phyloP scores from a whole-genome alignment of 2,329 filamentous ascomycete species.

The Thelonectria blattea region DNA sequence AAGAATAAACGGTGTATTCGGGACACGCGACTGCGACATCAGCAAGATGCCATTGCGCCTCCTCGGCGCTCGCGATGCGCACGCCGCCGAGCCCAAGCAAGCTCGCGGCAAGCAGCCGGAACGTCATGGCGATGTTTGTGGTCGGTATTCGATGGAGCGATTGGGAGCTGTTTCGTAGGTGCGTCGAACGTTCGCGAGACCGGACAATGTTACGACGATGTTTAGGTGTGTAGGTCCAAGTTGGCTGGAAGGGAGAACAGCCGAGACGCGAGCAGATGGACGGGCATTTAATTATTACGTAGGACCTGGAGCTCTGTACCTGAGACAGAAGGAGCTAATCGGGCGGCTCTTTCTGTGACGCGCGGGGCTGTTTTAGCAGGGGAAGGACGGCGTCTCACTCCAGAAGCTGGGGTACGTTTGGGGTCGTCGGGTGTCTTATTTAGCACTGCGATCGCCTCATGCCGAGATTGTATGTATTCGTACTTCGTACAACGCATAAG shows the following conservation, averaged over 20 bases:
- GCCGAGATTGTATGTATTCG: no score
- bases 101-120: slow-evolving; percentile 35
- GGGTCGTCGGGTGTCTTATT: background rate
- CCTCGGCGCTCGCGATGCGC: slow-evolving; percentile 29
- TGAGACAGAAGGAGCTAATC: slow-evolving; percentile 12
- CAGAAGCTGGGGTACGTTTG: background rate
- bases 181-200: background rate
- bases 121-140: slow-evolving; percentile 32
- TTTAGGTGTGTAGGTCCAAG: background rate
- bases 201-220: slow-evolving; percentile 1
- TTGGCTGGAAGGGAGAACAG: background rate
- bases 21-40: slow-evolving; percentile 45
- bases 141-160: background rate
- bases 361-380: slow-evolving; percentile 3
- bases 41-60: slow-evolving; percentile 34
- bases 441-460: background rate
- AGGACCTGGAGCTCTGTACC: slow-evolving; percentile 15
- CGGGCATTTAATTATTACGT: slow-evolving; percentile 4
- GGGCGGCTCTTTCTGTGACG: background rate
- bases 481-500: background rate
- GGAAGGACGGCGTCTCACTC: background rate
- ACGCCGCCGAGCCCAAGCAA: slow-evolving; percentile 36
- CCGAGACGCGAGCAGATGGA: background rate
- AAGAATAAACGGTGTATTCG: slow-evolving; percentile 49
- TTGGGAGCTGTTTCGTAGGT: background rate